These are phyloP conservation scores for Cryptococcus maquisensis DNA, from an alignment of 1,284 basidiomycete genomes.

Conservation along the genomic window DNA sequence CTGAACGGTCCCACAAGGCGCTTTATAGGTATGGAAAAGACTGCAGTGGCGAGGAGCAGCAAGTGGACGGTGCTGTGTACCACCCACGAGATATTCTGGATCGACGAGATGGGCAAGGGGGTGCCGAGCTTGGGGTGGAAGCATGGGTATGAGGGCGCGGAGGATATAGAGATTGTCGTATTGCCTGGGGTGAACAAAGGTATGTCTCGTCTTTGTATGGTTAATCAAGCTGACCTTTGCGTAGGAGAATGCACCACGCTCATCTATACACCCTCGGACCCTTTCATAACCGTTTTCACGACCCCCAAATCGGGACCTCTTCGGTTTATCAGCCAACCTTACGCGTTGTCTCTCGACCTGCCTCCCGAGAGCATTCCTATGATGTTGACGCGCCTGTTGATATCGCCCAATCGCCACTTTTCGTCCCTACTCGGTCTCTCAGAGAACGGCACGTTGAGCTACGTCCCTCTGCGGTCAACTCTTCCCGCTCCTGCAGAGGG, in stretches of 20 bases:
- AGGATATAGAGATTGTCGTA: conserved; percentile 19
- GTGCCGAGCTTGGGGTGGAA: conserved; percentile 23
- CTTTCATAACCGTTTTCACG: conserved; percentile 16
- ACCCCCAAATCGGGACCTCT: conserved; percentile 10
- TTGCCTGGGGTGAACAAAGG: conserved; percentile 10
- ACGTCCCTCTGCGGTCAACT: background rate
- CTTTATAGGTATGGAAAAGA: conserved; percentile 32
- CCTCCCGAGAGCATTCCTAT: background rate
- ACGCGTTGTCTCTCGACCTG: conserved; percentile 7
- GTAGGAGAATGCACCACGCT: conserved; percentile 4
- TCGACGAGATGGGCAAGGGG: conserved; percentile 24
- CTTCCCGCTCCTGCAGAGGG: background rate
- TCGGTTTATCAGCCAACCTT: conserved; percentile 14
- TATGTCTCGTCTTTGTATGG: background rate
- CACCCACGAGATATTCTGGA: conserved; percentile 33
- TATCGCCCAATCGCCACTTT: conserved; percentile 1
- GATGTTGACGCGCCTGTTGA: background rate
- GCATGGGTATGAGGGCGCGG: conserved; percentile 23
- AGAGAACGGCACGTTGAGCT: conserved; percentile 4
- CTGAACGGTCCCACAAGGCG: conserved; percentile 12
- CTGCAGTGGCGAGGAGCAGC: conserved; percentile 13
- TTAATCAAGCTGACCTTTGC: background rate
- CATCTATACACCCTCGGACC: conserved; percentile 18
- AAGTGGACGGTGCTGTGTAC: conserved; percentile 23
- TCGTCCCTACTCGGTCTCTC: conserved; percentile 6